Conservation (phyloP, 257 asterid genomes). For the Agastache rugosa region DNA sequence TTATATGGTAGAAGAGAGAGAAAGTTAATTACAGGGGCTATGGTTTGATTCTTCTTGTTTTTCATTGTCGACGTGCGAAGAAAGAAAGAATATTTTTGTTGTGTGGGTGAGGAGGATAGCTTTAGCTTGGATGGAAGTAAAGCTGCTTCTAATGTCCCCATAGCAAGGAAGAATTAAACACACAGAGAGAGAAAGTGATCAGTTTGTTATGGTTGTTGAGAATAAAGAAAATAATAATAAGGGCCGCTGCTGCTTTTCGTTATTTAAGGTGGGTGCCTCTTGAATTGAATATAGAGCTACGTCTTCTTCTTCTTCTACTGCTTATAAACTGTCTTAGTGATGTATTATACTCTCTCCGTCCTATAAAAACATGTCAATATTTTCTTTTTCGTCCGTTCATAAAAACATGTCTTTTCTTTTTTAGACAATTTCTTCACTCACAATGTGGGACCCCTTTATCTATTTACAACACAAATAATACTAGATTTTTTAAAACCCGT, state of each 20-base stretch:
- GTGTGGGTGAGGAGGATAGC: conserved; percentile 26
- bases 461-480: too few species aligned
- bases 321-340: not conserved
- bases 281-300: not conserved
- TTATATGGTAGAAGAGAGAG: not conserved
- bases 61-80: conserved; percentile 34
- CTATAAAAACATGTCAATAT: too few species aligned
- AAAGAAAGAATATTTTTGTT: conserved; percentile 40
- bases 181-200: not conserved
- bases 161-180: conserved; percentile 10
- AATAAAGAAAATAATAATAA: not conserved
- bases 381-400: too few species aligned
- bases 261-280: not conserved
- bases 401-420: too few species aligned
- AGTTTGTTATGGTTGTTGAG: not conserved
- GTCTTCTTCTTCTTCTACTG: not conserved
- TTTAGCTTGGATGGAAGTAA: conserved; percentile 50
- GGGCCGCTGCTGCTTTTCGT: not conserved
- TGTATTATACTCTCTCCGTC: too few species aligned
- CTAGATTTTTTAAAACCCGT: too few species aligned
- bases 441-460: too few species aligned
- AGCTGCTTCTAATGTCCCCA: conserved; percentile 51
- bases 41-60: conserved; percentile 42
- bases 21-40: conserved; percentile 48
- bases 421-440: too few species aligned